These are phyloP conservation scores for Leucoagaricus sp. DNA, from an alignment of 1,284 basidiomycete genomes.

Conservation along the genomic window DNA sequence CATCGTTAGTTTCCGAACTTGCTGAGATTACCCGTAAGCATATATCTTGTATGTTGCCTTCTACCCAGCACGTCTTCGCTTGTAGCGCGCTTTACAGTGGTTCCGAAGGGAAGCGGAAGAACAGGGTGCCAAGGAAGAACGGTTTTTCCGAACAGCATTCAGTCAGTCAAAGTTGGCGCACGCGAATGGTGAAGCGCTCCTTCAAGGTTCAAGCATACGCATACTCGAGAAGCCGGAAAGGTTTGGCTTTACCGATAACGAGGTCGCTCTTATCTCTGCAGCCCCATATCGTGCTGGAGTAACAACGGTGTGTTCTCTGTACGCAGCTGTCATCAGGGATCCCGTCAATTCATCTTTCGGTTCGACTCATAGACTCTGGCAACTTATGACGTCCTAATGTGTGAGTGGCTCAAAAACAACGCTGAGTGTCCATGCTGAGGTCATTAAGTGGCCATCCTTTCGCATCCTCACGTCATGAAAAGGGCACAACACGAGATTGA, in stretches of 20 bases:
- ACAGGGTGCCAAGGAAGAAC: conserved; percentile 22
- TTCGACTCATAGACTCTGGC: conserved; percentile 23
- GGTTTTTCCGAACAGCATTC: conserved; percentile 24
- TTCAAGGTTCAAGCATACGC: conserved; percentile 23
- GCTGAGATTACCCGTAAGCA: too few species aligned
- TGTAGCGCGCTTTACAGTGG: conserved; percentile 25
- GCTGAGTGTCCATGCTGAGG: too few species aligned
- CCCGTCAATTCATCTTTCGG: not conserved
- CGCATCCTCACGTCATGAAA: conserved; percentile 36
- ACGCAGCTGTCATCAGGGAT: not conserved
- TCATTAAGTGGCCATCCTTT: conserved; percentile 36
- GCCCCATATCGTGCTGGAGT: conserved; percentile 31
- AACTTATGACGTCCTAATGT: conserved; percentile 22
- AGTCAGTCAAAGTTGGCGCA: conserved; percentile 23
- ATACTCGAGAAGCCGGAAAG: conserved; percentile 28
- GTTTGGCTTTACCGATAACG: conserved; percentile 28
- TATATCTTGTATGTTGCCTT: too few species aligned
- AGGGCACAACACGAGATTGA: conserved; percentile 49
- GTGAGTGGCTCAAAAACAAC: conserved; percentile 20
- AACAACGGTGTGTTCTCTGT: conserved; percentile 22
- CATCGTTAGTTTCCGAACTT: too few species aligned
- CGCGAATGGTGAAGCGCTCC: conserved; percentile 20
- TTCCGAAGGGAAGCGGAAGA: conserved; percentile 29
- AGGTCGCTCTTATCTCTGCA: conserved; percentile 29
- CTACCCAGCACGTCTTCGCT: not conserved